These are phyloP conservation scores for Naganishia onofrii DNA, from an alignment of 768 basidiomycete genomes.

Conservation along the genomic window DNA sequence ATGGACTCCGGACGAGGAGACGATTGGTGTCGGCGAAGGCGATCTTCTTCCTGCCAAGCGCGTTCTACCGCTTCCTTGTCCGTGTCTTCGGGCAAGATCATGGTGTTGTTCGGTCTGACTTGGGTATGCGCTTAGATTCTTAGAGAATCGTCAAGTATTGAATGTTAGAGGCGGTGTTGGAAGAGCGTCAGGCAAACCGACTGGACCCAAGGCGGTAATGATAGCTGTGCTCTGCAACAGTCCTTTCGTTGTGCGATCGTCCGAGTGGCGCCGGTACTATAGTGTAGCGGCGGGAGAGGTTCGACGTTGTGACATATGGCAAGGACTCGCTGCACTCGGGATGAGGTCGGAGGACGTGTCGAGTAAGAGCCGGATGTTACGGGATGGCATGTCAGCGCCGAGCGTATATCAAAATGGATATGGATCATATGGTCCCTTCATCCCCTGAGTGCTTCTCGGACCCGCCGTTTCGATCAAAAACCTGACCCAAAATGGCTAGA, in stretches of 20 bases:
- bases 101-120: not conserved
- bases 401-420: too few relatives aligned
- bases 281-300: not conserved
- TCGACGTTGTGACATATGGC: too few relatives aligned
- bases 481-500: too few relatives aligned
- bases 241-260: not conserved
- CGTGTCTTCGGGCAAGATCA: conserved; percentile 51
- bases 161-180: not conserved
- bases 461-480: too few relatives aligned
- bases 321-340: too few relatives aligned
- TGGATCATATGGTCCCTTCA: too few relatives aligned
- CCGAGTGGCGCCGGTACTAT: not conserved
- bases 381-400: too few relatives aligned
- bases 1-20: conserved; percentile 6
- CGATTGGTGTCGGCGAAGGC: not conserved
- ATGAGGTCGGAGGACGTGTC: too few relatives aligned
- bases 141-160: not conserved
- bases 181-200: not conserved
- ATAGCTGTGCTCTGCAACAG: not conserved
- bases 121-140: not conserved
- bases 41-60: conserved; percentile 18
- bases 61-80: conserved; percentile 44
- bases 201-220: not conserved
- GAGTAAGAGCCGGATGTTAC: too few relatives aligned
- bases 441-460: too few relatives aligned